Conservation (phyloP, 2,329 filamentous ascomycete genomes). For the Exophiala calicioides region DNA sequence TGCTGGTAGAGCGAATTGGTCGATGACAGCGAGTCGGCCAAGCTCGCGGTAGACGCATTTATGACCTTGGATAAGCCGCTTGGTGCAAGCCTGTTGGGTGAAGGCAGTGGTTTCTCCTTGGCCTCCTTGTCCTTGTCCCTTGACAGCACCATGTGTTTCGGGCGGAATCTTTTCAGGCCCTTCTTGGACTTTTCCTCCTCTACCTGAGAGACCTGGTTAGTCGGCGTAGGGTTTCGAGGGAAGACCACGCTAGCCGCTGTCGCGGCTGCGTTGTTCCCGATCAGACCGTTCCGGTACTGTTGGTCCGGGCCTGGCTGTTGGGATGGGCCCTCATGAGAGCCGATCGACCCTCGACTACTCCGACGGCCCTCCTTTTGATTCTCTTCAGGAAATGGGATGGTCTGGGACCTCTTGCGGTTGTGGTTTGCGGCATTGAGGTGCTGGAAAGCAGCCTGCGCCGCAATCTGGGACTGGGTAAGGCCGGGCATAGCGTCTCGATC, state of each 20-base stretch:
- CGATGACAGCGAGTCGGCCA: slow-evolving; percentile 56
- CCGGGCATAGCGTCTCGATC: slow-evolving; percentile 45
- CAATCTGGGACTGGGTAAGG: slow-evolving; percentile 63
- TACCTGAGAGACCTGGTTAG: slow-evolving; percentile 32
- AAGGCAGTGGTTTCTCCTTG: slow-evolving; percentile 57
- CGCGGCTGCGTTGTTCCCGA: slow-evolving; percentile 58
- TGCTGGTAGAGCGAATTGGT: slow-evolving; percentile 61
- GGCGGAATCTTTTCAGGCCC: slow-evolving; percentile 69
- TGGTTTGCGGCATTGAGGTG: slow-evolving; percentile 45
- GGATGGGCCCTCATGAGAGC: slow-evolving; percentile 31
- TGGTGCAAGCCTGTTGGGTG: slow-evolving; percentile 58
- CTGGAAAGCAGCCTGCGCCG: slow-evolving; percentile 67
- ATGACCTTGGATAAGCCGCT: slow-evolving; percentile 57
- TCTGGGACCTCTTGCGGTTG: slow-evolving; percentile 58
- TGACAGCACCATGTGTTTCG: slow-evolving; percentile 64
- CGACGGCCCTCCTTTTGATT: slow-evolving; percentile 34
- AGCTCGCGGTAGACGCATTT: slow-evolving; percentile 62
- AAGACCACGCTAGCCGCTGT: slow-evolving; percentile 65
- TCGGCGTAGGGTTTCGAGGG: slow-evolving; percentile 50
- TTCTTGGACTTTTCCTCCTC: slow-evolving; percentile 51
- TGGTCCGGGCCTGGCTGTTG: slow-evolving; percentile 29
- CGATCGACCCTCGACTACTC: slow-evolving; percentile 38
- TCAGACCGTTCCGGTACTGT: slow-evolving; percentile 53
- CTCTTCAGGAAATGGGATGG: slow-evolving; percentile 45
- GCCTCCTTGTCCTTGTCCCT: slow-evolving; percentile 55